Evolutionary conservation across 169 alveolate species (phyloP), one percentile per base, ranked within the genome.

Genomic region (Eimeria necatrix): DNA sequence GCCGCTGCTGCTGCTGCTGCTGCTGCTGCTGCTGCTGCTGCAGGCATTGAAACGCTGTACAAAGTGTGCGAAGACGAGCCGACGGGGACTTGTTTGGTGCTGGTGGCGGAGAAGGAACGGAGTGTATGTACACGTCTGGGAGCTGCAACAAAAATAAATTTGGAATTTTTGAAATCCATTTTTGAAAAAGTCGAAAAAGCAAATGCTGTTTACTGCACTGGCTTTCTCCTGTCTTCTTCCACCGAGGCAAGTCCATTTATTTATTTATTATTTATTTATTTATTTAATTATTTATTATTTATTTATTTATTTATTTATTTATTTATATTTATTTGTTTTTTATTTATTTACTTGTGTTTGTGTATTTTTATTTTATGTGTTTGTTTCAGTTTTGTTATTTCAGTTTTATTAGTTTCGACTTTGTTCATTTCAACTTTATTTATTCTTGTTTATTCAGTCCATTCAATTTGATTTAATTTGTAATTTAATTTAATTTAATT

Each of bases 81-180:
- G 5, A 97, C 99, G 20, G 99, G 98, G 4, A 95, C 96, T 20
- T 97, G 99, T 92, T 98, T 98, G 24, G 98, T 96, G 68, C 49
- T 96, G 64, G 86, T 97, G 70, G 83, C 91, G 70, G 89, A 96
- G 49, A 95, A 96, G 48, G 97, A 96, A 61, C 95, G 99, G 73
- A 61, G 98, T 20, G 95, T 97, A 6, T 96, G 97, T 53, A 98
- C 99, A 56, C 94, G 97, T 81, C 70, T 97, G 6, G 96, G 97
- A 12, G 98, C 98, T 10, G 94, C 98, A 68, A 80, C 80, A 24
- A 91, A 95, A 52, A 96, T 95, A 95, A 80, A 85, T 56, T 73
- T 95, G 68, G 78, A 18, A 18, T 97, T 96, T 78, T 71, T 97
- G 32, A 61, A 95, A 70, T 86, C 78, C 18, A 94, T 96, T 95